Percentiles rank a stretch among this genome's conserved stretches.
Evolutionary conservation across 163 green algal genomes (phyloP).

Genomic region (Coccomyxa subellipsoidea): DNA sequence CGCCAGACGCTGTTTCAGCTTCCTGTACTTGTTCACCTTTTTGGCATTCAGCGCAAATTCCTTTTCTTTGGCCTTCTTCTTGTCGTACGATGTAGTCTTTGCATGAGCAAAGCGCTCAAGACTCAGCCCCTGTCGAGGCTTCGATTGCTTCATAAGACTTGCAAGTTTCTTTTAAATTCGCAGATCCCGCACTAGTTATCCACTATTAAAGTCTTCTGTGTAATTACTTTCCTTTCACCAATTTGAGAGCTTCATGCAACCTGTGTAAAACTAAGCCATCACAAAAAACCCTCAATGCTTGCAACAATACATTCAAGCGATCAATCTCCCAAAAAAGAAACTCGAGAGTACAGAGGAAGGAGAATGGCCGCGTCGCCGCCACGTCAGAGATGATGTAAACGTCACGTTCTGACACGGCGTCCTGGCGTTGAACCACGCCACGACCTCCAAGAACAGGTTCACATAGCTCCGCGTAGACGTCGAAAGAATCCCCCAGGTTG

Average conservation of each 20-base stretch:
- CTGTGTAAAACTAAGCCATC: no score
- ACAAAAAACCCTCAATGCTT: no score
- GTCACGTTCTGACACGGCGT: background rate
- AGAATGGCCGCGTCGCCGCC: no score
- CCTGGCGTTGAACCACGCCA: background rate
- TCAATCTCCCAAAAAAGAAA: no score
- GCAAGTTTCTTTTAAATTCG: no score
- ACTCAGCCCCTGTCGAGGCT: background rate
- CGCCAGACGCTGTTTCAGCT: conserved; percentile 9
- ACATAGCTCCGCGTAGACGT: background rate
- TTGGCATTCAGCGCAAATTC: conserved; percentile 7
- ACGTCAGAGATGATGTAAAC: background rate
- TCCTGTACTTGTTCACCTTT: conserved; percentile 15
- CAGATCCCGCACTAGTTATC: no score
- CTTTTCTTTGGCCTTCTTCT: background rate
- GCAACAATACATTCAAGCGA: no score
- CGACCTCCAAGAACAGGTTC: background rate
- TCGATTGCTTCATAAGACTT: background rate
- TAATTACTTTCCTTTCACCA: no score
- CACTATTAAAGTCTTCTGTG: no score
- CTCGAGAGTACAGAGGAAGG: no score
- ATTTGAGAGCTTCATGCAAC: no score
- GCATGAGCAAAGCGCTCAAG: conserved; percentile 4
- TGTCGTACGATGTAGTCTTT: conserved; percentile 1
- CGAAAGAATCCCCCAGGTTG: no score